Conservation (phyloP, 495 filamentous ascomycete species). For the Friedmanniomyces simplex region DNA sequence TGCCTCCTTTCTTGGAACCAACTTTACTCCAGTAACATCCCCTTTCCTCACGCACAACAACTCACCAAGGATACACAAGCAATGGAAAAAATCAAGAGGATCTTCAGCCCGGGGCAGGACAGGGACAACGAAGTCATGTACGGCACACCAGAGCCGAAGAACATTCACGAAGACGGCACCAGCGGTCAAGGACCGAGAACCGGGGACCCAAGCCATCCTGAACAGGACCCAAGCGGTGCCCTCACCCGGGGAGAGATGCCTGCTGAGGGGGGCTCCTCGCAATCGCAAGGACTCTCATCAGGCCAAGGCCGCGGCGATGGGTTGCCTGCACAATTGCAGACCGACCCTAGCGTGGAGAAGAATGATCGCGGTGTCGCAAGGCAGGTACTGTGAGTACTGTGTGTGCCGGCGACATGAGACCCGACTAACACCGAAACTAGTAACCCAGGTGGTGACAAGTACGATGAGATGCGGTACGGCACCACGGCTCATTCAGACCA, state of each 20-base stretch:
- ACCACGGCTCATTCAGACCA: neutral
- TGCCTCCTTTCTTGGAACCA: neutral
- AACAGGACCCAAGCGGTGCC: too few relatives aligned
- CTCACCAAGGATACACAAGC: neutral
- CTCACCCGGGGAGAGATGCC: too few relatives aligned
- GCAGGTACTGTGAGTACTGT: neutral
- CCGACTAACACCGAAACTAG: neutral
- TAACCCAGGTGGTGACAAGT: conserved; percentile 1
- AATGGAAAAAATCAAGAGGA: conserved; percentile 30
- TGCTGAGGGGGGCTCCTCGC: too few relatives aligned
- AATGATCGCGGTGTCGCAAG: neutral
- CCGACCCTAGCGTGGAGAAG: neutral
- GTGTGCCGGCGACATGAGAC: neutral
- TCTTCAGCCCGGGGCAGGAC: conserved; percentile 16
- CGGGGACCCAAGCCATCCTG: too few relatives aligned
- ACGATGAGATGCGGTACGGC: neutral
- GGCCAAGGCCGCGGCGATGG: neutral
- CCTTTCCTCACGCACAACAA: neutral
- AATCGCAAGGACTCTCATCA: neutral
- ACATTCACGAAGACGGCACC: neutral
- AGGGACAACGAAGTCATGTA: conserved; percentile 19
- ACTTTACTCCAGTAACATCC: neutral
- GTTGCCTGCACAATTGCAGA: neutral
- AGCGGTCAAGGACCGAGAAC: neutral
- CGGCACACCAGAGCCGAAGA: conserved; percentile 6